Evolutionary conservation across 345 rosid genomes (phyloP).

Genomic region (Psidium guajava): DNA sequence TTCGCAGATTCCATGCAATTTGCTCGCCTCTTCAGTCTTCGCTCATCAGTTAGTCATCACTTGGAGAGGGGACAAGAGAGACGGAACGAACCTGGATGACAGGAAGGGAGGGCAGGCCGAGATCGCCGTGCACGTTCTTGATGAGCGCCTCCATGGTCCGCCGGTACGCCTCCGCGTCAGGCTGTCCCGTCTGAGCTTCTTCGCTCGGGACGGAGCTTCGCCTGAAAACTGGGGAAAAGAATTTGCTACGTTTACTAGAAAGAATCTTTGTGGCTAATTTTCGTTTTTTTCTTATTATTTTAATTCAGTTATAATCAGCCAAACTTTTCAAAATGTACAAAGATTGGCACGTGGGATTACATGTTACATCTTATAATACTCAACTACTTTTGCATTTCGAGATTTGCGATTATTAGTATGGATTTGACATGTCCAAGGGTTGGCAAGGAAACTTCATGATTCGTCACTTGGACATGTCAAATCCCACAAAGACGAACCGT

Average conservation of each 20-base stretch:
- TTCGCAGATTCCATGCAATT: too few species aligned
- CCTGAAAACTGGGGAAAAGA: neutral
- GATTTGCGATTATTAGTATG: too few species aligned
- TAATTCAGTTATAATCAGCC: too few species aligned
- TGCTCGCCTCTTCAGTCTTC: too few species aligned
- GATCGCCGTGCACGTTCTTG: conserved; percentile 51
- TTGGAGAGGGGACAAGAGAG: neutral
- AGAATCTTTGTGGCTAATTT: neutral
- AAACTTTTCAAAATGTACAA: neutral
- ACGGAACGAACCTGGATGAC: conserved; percentile 38
- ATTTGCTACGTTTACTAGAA: neutral
- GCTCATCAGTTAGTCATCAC: too few species aligned
- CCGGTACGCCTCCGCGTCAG: too few species aligned
- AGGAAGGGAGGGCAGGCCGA: conserved; percentile 62
- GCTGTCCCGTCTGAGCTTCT: too few species aligned
- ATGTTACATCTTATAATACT: neutral
- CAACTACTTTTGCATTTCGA: neutral
- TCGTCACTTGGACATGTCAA: too few species aligned
- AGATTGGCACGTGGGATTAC: neutral
- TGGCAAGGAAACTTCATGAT: too few species aligned
- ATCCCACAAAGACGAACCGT: too few species aligned
- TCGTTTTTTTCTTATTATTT: too few species aligned
- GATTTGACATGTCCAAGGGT: too few species aligned
- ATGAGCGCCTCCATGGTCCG: conserved; percentile 33
- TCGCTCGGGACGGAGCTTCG: neutral